A percentile compares a stretch with the other conserved stretches of the same genome.
These are phyloP conservation scores for Panicum virgatum DNA, from an alignment of 202 grass and related monocot genomes.

Conservation along the genomic window DNA sequence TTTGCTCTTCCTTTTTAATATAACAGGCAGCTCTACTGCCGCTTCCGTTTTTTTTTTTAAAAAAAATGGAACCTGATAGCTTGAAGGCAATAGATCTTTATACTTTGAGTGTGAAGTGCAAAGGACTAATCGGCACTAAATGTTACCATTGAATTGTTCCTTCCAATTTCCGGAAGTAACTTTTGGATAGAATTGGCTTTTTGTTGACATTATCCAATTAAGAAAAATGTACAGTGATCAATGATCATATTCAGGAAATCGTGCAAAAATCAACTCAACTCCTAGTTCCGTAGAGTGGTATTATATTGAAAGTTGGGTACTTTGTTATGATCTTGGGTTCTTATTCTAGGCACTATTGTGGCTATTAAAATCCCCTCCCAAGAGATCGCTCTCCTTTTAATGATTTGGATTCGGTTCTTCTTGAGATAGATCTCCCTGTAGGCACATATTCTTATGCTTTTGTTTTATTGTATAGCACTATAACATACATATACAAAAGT, in stretches of 20 bases:
- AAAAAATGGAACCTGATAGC: conserved; percentile 6
- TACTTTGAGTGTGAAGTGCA: neutral
- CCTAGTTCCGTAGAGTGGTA: neutral
- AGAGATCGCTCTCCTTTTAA: neutral
- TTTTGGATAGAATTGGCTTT: neutral
- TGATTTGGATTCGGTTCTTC: neutral
- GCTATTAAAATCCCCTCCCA: neutral
- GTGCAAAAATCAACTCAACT: neutral
- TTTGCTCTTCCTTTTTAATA: too few relatives aligned
- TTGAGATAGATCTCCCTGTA: neutral
- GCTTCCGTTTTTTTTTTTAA: too few relatives aligned
- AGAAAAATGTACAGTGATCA: neutral
- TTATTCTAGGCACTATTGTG: neutral
- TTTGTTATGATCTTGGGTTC: neutral
- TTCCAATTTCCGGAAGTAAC: neutral
- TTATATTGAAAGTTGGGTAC: neutral
- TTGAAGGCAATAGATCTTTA: neutral
- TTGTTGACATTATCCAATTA: neutral
- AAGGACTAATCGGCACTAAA: neutral
- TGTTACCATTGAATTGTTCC: neutral
- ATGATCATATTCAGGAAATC: neutral
- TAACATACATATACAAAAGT: neutral
- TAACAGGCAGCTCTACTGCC: too few relatives aligned
- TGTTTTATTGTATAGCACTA: too few relatives aligned
- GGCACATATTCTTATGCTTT: neutral